Evolutionary conservation across 2,329 filamentous ascomycete genomes (phyloP), one percentile per base, ranked within the genome.

Genomic region (Penicillium sp.): DNA sequence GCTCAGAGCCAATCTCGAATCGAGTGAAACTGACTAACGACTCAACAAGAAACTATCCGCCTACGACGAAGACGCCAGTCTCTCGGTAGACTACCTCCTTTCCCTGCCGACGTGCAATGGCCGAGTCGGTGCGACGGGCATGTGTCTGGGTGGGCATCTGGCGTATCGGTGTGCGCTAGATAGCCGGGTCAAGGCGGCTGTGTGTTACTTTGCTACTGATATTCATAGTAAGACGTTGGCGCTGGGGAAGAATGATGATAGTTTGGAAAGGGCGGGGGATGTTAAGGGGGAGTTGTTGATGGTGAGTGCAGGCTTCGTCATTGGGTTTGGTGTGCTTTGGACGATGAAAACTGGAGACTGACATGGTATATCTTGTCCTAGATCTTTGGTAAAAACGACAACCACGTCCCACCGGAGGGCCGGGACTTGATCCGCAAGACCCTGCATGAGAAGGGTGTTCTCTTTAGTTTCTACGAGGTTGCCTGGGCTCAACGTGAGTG

Each of bases 141-240:
- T 97, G 93, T 97, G 93, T 75, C 86, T 97, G 1, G 94, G 94
- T 54, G 93, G 94, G 1, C 94, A 97, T 73, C 85, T 97, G 18
- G 91, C 90, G 76, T 89, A 86, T 73, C 82, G 87, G 43, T 86
- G 83, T 67, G 87, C 87, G 68, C 83, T 97, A 50, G 92, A 97
- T 75, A 82, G 85, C 22, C 85, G 93, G 57, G 85, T 97, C 59
- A 83, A 83, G 40, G 90, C 91, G 33, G 87, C 87, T 39, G 89
- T 96, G 33, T 89, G 91, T 74, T 98, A 92, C 80, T 97, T 97
- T 77, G 92, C 91, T 9, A 97, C 93, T 6, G 94, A 97, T 78
- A 87, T 97, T 54, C 94, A 97, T 79, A 86, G 82, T 63, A 84
- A 85, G 58, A 91, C 88, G 9, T 84, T 98, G 1, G 94, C 92